Conservation (phyloP, 192 early-diverging fungal genomes). For the Jimgerdemannia flammicorona region DNA sequence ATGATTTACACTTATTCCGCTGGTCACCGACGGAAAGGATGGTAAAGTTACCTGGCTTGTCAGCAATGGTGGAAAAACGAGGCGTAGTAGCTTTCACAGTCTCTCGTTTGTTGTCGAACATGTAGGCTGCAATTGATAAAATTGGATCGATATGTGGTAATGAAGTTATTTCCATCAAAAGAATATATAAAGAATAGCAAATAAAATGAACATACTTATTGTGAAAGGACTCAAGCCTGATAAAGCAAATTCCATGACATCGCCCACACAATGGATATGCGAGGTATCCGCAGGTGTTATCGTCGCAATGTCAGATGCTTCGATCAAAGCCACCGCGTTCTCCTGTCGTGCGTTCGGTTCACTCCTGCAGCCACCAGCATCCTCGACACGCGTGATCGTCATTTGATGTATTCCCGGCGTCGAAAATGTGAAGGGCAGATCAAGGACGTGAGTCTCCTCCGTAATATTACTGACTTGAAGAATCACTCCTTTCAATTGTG, state of each 20-base stretch:
- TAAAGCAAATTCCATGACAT: slow-evolving; percentile 23
- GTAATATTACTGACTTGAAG: slow-evolving; percentile 23
- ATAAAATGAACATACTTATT: slow-evolving; percentile 19
- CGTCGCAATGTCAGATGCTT: slow-evolving; percentile 26
- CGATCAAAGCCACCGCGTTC: slow-evolving; percentile 6
- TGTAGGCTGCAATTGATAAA: slow-evolving; percentile 18
- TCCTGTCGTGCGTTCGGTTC: slow-evolving; percentile 1
- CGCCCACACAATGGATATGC: slow-evolving; percentile 39
- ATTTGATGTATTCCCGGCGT: slow-evolving; percentile 29
- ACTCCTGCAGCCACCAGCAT: slow-evolving; percentile 30
- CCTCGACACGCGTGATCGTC: slow-evolving; percentile 24
- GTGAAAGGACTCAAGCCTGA: slow-evolving; percentile 27
- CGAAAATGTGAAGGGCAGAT: slow-evolving; percentile 14
- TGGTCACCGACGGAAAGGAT: slow-evolving; percentile 41
- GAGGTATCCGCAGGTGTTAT: slow-evolving; percentile 22
- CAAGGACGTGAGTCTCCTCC: slow-evolving; percentile 14
- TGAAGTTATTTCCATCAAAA: too few relatives aligned
- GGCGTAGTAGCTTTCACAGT: slow-evolving; percentile 17
- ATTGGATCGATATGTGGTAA: background rate
- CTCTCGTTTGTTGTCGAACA: slow-evolving; percentile 25
- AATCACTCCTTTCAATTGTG: slow-evolving; percentile 9
- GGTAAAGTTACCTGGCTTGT: slow-evolving; percentile 44
- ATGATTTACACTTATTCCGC: slow-evolving; percentile 35
- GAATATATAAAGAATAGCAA: background rate
- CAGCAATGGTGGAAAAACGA: slow-evolving; percentile 28